Evolutionary conservation across 192 early-diverging fungal genomes (phyloP).

Genomic region (Dissophora ornata): DNA sequence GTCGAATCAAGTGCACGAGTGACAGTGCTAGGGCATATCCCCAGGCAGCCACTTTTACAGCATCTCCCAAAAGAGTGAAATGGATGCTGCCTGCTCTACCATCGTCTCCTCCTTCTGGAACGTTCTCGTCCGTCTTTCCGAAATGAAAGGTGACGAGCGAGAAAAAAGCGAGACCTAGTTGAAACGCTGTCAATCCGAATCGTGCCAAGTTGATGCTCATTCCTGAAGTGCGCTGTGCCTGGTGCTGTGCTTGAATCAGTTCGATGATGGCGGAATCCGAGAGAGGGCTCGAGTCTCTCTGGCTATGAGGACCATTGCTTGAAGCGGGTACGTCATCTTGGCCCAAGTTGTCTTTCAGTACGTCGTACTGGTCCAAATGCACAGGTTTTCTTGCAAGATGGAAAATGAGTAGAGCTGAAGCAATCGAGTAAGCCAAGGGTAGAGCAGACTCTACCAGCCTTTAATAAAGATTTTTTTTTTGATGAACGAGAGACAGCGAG

Average conservation of each 20-base stretch:
- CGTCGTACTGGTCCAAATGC: conserved; percentile 27
- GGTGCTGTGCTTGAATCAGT: conserved; percentile 12
- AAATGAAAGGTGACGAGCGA: conserved; percentile 6
- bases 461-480: too few relatives aligned
- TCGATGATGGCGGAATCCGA: background rate
- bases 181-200: conserved; percentile 15
- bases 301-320: background rate
- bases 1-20: conserved; percentile 18
- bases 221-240: conserved; percentile 18
- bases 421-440: conserved; percentile 21
- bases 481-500: too few relatives aligned
- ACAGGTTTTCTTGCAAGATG: conserved; percentile 26
- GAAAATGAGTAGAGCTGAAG: conserved; percentile 10
- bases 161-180: conserved; percentile 22
- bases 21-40: conserved; percentile 24
- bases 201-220: conserved; percentile 24
- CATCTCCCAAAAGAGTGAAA: background rate
- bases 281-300: background rate
- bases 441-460: conserved; percentile 21
- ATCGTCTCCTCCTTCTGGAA: background rate
- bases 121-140: background rate
- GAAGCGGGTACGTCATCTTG: background rate
- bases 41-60: conserved; percentile 10
- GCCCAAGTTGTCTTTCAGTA: conserved; percentile 8
- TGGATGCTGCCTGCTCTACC: too few relatives aligned